These are phyloP conservation scores for Globisporangium lucens DNA, from an alignment of 352 stramenopile species.

Conservation along the genomic window DNA sequence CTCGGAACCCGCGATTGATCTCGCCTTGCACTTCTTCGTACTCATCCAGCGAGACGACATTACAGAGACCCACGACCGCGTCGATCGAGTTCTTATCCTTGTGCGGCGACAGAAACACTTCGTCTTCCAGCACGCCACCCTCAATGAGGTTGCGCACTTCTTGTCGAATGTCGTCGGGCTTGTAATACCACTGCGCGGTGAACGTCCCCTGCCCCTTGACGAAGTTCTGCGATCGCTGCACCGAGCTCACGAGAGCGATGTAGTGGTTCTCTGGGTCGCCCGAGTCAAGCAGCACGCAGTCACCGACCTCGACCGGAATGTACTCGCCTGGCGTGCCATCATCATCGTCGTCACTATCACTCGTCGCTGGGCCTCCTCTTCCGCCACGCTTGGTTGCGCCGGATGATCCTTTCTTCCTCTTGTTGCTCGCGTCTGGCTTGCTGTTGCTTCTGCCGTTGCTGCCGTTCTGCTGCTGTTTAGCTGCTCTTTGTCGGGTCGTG, in stretches of 20 bases:
- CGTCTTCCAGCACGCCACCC: constrained; percentile 55
- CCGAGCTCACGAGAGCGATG: constrained; percentile 69
- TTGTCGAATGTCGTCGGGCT: constrained; percentile 63
- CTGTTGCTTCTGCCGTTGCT: neutral
- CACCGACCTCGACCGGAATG: constrained; percentile 62
- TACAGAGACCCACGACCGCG: constrained; percentile 68
- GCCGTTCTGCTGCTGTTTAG: constrained; percentile 1
- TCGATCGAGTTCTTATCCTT: constrained; percentile 85
- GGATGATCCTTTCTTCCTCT: constrained; percentile 8
- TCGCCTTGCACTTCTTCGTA: constrained; percentile 70
- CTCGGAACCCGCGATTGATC: constrained; percentile 65
- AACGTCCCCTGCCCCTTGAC: constrained; percentile 46
- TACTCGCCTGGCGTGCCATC: constrained; percentile 52
- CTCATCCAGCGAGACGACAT: constrained; percentile 71
- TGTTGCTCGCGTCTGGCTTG: neutral
- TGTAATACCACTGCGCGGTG: constrained; percentile 86
- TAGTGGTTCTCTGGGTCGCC: constrained; percentile 59
- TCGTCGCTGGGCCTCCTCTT: neutral
- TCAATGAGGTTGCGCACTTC: constrained; percentile 60
- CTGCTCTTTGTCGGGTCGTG: constrained; percentile 3
- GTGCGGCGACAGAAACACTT: constrained; percentile 83
- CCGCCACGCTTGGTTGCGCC: neutral
- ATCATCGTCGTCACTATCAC: constrained; percentile 45
- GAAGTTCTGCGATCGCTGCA: constrained; percentile 59
- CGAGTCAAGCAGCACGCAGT: constrained; percentile 80